phyloP scores from a whole-genome alignment of 179 eudicot species.

The Nepenthes alata region DNA sequence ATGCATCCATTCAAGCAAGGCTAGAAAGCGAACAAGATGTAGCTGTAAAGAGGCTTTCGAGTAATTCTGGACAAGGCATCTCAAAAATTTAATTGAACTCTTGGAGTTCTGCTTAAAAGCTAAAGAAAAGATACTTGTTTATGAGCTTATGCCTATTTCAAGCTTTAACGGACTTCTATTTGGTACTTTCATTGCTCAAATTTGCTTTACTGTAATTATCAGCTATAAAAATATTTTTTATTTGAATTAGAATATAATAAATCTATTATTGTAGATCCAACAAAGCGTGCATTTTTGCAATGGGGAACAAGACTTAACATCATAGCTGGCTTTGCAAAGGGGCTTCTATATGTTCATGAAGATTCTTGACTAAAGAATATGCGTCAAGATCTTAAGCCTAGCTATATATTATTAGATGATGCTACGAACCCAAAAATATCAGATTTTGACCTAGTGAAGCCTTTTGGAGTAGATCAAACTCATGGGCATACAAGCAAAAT shows the following conservation, averaged over 20 bases:
- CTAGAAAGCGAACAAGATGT: conserved; percentile 15
- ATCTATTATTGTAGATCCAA: background rate
- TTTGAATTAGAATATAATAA: too few relatives aligned
- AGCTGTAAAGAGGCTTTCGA: conserved; percentile 29
- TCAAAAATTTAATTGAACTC: conserved; percentile 24
- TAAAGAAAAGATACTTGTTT: conserved; percentile 27
- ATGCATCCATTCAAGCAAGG: background rate
- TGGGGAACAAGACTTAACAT: conserved; percentile 28
- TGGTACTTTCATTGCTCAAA: conserved; percentile 13
- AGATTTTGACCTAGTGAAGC: conserved; percentile 37
- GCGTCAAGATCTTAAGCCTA: conserved; percentile 35
- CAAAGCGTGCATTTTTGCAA: background rate
- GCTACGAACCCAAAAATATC: conserved; percentile 35
- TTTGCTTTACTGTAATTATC: background rate
- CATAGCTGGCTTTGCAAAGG: conserved; percentile 26
- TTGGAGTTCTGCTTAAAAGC: conserved; percentile 21
- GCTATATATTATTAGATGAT: conserved; percentile 25
- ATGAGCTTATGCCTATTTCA: conserved; percentile 22
- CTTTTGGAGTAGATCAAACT: conserved; percentile 18
- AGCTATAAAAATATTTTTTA: too few relatives aligned
- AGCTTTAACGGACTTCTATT: conserved; percentile 26
- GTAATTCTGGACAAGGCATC: conserved; percentile 16
- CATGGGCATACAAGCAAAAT: conserved; percentile 20
- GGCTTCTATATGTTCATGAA: conserved; percentile 32
- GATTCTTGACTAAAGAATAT: conserved; percentile 32